Evolutionary conservation across 2,329 filamentous ascomycete genomes (phyloP).

Genomic region (Epichloe amarillans): DNA sequence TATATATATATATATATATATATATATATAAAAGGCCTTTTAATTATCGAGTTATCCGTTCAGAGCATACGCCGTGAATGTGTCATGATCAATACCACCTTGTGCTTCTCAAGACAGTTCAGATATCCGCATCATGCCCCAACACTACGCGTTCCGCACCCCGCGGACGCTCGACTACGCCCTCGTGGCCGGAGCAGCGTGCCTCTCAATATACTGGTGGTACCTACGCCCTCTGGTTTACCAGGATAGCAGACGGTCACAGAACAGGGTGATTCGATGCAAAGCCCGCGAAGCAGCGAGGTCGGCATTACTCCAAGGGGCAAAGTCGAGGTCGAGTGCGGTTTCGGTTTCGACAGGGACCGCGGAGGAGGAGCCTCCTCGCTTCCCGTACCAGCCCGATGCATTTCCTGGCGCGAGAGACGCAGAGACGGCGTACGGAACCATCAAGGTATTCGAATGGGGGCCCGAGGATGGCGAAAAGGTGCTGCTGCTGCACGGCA

Average conservation of each 20-base stretch:
- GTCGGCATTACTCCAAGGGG: neutral
- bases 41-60: too few relatives aligned
- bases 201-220: conserved; percentile 24
- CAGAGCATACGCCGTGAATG: too few relatives aligned
- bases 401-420: conserved; percentile 56
- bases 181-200: conserved; percentile 12
- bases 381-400: conserved; percentile 60
- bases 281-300: conserved; percentile 1
- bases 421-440: conserved; percentile 57
- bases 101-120: neutral
- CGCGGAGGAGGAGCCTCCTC: conserved; percentile 11
- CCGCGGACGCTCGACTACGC: conserved; percentile 5
- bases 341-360: neutral
- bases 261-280: neutral
- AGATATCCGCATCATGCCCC: conserved; percentile 1
- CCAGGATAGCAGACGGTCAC: conserved; percentile 5
- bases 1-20: fast-evolving
- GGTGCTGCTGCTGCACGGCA: conserved; percentile 67
- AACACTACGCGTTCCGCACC: conserved; percentile 2
- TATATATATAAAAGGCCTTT: too few relatives aligned
- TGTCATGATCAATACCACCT: neutral
- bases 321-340: too few relatives aligned
- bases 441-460: conserved; percentile 66
- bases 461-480: conserved; percentile 58
- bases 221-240: conserved; percentile 14